Conservation (phyloP, 495 filamentous ascomycete species). For the Saxispiralis lemnorum region DNA sequence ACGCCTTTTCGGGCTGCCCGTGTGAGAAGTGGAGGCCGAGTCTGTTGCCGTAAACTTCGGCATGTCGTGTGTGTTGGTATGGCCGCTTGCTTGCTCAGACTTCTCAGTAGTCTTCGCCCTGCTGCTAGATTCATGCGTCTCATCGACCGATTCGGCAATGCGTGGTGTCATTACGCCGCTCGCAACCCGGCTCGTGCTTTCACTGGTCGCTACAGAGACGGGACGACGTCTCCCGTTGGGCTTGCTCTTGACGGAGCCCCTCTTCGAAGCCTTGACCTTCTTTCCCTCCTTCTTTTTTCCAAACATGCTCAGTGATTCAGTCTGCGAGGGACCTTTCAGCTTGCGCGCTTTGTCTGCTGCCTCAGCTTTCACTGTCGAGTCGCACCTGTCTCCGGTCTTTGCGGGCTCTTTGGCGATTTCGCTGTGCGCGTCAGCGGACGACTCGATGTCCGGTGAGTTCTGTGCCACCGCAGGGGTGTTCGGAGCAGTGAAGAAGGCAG, state of each 20-base stretch:
- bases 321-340: constrained; percentile 12
- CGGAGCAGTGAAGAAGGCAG: constrained; percentile 7
- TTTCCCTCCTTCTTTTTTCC: constrained; percentile 9
- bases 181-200: neutral
- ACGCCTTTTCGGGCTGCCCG: neutral
- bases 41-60: neutral
- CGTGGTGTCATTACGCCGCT: neutral
- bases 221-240: neutral
- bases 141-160: too few species aligned
- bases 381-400: too few species aligned
- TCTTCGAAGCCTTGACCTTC: constrained; percentile 11
- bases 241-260: constrained; percentile 5
- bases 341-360: constrained; percentile 8
- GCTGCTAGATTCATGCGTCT: too few species aligned
- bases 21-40: too few species aligned
- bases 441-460: neutral
- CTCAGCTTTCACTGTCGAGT: too few species aligned
- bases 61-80: too few species aligned
- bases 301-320: constrained; percentile 12
- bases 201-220: neutral
- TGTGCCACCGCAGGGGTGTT: constrained; percentile 6
- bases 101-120: too few species aligned
- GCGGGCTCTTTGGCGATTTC: too few species aligned
- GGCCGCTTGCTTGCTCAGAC: too few species aligned
- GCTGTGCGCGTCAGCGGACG: too few species aligned